Base-by-base conservation (phyloP, 345 rosid species). In the Melaleuca quinquenervia region DNA sequence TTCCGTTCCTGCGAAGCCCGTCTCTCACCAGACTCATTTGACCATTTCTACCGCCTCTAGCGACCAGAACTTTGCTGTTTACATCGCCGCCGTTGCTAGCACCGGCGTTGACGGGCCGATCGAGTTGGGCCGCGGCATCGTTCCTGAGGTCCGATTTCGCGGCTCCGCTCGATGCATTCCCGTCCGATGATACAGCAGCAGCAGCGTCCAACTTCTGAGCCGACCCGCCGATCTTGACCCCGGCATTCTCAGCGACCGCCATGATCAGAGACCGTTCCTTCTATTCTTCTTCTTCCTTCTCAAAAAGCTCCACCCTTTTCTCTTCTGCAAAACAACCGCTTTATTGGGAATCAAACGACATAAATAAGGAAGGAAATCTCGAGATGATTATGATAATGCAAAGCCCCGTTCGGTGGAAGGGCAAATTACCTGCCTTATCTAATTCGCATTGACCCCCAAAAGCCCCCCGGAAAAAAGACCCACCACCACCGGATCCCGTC, bases 171-270 rank as follows among this genome's bases (percentile, higher is more conserved):
- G 93, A 86, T 83, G 86, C 90, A 48, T 91, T 92, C 53, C 92
- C 86, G 83, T 88, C 93, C 26, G 93, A 89, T 82, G 95, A 91
- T 49, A 20, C 75, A 27, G 62, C 26, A 20, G 22, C 48, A 90
- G 91, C 56, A 86, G 87, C 45, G 82, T 92, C 97, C 86, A 92
- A 89, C 90, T 93, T 93, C 88, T 92, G 98, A 92, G 89, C 89
- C 18, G 98, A 88, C 41, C 95, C 89, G 86, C 89, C 96, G 87
- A 93, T 92, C 93, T 91, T 94, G 7, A 91, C 90, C 87, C 95
- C 99, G 86, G 95, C 96, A 94, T 93, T 94, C 89, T 98, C 99
- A 85, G 96, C 95, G 82, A 98, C 98, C 85, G 97, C 99, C 99
- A 98, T 98, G 94, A 92, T 93, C 62, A 74, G 91, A 87, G 45